Evolutionary conservation across 257 asterid genomes (phyloP).

Genomic region (Solanum piurae): DNA sequence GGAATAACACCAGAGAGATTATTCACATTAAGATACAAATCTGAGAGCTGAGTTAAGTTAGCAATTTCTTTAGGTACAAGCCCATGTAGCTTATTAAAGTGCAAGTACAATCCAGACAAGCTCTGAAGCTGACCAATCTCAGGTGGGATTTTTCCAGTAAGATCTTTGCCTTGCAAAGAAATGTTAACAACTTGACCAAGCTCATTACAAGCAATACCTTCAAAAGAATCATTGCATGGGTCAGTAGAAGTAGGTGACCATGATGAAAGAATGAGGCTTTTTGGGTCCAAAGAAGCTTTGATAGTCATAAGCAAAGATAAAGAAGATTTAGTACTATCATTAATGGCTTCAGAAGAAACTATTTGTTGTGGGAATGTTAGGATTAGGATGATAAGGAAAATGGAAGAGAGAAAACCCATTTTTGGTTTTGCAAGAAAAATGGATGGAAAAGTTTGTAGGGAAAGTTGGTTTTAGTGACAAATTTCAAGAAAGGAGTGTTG

Average conservation of each 20-base stretch:
- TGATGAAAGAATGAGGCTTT: slow-evolving; percentile 43
- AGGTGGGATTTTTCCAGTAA: slow-evolving; percentile 66
- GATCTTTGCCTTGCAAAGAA: slow-evolving; percentile 84
- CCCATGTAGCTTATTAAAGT: slow-evolving; percentile 83
- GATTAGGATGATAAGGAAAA: slow-evolving; percentile 17
- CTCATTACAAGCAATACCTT: slow-evolving; percentile 78
- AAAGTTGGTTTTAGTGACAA: neutral
- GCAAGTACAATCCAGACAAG: slow-evolving; percentile 85
- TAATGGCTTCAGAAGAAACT: slow-evolving; percentile 6
- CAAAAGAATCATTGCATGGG: slow-evolving; percentile 60
- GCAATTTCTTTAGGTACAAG: slow-evolving; percentile 75
- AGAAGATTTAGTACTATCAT: neutral
- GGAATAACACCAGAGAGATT: slow-evolving; percentile 73
- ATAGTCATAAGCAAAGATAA: slow-evolving; percentile 52
- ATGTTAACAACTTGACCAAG: slow-evolving; percentile 71
- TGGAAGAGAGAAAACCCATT: slow-evolving; percentile 27
- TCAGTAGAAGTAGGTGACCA: slow-evolving; percentile 59
- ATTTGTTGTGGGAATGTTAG: slow-evolving; percentile 9
- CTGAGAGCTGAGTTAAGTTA: slow-evolving; percentile 54
- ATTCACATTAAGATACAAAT: slow-evolving; percentile 91
- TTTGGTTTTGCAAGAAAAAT: slow-evolving; percentile 10
- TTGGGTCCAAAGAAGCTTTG: slow-evolving; percentile 77
- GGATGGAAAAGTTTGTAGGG: neutral
- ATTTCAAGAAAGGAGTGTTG: neutral
- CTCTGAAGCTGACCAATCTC: slow-evolving; percentile 70